These are phyloP conservation scores for Penicillium sp. DNA, from an alignment of 2,329 filamentous ascomycete species.

Conservation along the genomic window DNA sequence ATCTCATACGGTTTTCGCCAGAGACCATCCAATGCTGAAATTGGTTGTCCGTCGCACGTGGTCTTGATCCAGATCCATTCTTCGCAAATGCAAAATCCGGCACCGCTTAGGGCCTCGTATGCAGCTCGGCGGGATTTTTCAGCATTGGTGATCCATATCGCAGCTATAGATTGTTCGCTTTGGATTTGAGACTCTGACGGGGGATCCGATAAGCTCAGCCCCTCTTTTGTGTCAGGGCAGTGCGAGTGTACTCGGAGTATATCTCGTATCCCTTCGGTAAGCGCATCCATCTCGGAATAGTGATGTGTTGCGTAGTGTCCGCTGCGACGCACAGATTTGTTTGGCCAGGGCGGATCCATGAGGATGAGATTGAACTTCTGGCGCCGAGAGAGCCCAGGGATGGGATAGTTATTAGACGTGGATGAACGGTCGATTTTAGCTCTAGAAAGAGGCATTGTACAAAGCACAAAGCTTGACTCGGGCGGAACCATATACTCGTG, in stretches of 20 bases:
- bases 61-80: conserved; percentile 67
- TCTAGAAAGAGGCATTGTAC: conserved; percentile 31
- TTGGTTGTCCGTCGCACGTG: conserved; percentile 53
- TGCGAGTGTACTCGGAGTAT: conserved; percentile 48
- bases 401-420: conserved; percentile 13
- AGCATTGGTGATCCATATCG: conserved; percentile 64
- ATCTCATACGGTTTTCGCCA: conserved; percentile 65
- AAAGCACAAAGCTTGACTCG: conserved; percentile 48
- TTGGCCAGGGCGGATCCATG: conserved; percentile 65
- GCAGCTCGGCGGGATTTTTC: conserved; percentile 49
- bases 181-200: background rate
- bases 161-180: conserved; percentile 43
- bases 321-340: conserved; percentile 57
- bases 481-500: conserved; percentile 48
- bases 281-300: conserved; percentile 29
- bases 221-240: conserved; percentile 22
- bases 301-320: conserved; percentile 45
- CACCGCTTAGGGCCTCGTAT: conserved; percentile 44
- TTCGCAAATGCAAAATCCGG: conserved; percentile 53
- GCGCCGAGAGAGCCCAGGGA: conserved; percentile 25
- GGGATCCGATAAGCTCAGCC: conserved; percentile 24
- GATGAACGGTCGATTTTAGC: background rate
- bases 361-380: conserved; percentile 58
- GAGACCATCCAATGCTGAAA: conserved; percentile 51
- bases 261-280: conserved; percentile 40